Percentiles rank a stretch among this genome's conserved stretches.
These are phyloP conservation scores for Backusella mclennaniae DNA, from an alignment of 192 early-diverging fungal species.

Conservation along the genomic window DNA sequence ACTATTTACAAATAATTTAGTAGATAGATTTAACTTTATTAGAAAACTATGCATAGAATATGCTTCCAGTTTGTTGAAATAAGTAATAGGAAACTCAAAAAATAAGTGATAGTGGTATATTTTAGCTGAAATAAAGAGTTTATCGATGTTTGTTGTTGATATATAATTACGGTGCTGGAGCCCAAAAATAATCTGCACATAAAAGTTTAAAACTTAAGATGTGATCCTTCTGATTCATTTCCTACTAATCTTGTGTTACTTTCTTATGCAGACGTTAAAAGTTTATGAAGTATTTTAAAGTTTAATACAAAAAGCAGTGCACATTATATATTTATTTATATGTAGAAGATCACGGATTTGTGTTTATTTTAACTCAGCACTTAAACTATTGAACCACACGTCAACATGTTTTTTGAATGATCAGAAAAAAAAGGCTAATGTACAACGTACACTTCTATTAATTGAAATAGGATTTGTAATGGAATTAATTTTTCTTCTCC, in stretches of 20 bases:
- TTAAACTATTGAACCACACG: no score
- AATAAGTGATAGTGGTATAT: no score
- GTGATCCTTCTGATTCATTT: background rate
- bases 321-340: background rate
- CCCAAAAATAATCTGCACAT: background rate
- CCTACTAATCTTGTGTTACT: background rate
- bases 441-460: no score
- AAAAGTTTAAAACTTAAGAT: background rate
- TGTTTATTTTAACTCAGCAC: background rate
- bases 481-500: no score
- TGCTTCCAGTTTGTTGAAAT: background rate
- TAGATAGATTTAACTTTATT: background rate
- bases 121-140: background rate
- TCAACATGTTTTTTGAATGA: no score
- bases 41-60: background rate
- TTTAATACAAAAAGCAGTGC: background rate
- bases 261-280: background rate
- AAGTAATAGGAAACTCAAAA: no score
- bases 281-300: background rate
- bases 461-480: no score
- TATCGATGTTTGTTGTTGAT: background rate
- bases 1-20: background rate
- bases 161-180: background rate
- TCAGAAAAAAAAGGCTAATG: no score
- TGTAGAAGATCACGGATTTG: background rate